Percentiles rank a stretch among this genome's conserved stretches.
Conservation (phyloP, 345 rosid species). For the Salix arbutifolia region DNA sequence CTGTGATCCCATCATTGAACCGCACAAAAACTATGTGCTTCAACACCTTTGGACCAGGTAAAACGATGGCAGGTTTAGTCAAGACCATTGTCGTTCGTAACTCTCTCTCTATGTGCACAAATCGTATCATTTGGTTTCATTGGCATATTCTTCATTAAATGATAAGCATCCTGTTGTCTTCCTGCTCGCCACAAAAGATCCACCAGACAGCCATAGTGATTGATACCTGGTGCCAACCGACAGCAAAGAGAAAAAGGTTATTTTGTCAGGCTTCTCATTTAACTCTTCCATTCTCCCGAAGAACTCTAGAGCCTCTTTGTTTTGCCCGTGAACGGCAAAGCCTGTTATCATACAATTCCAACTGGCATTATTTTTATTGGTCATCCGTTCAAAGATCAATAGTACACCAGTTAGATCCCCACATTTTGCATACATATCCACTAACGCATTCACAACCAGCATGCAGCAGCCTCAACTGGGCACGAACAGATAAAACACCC, state of each 20-base stretch:
- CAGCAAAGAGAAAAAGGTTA: constrained; percentile 58
- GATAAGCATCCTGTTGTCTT: constrained; percentile 57
- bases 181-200: constrained; percentile 75
- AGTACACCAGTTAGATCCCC: constrained; percentile 58
- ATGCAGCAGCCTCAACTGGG: constrained; percentile 55
- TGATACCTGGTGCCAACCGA: too few species aligned
- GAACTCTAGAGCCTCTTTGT: constrained; percentile 59
- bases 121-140: constrained; percentile 59
- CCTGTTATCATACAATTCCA: constrained; percentile 83
- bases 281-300: too few species aligned
- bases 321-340: constrained; percentile 53
- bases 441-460: constrained; percentile 48
- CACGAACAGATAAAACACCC: constrained; percentile 70
- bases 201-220: constrained; percentile 70
- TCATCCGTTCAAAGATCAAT: constrained; percentile 50
- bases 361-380: constrained; percentile 40
- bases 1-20: too few species aligned
- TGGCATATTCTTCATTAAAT: constrained; percentile 54
- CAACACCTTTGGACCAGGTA: too few species aligned
- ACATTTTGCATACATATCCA: constrained; percentile 80
- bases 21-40: too few species aligned
- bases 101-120: constrained; percentile 3
- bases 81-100: too few species aligned
- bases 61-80: too few species aligned
- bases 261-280: constrained; percentile 56